These are phyloP conservation scores for Keithomyces neogunnii DNA, from an alignment of 2,329 filamentous ascomycete species.

Conservation along the genomic window DNA sequence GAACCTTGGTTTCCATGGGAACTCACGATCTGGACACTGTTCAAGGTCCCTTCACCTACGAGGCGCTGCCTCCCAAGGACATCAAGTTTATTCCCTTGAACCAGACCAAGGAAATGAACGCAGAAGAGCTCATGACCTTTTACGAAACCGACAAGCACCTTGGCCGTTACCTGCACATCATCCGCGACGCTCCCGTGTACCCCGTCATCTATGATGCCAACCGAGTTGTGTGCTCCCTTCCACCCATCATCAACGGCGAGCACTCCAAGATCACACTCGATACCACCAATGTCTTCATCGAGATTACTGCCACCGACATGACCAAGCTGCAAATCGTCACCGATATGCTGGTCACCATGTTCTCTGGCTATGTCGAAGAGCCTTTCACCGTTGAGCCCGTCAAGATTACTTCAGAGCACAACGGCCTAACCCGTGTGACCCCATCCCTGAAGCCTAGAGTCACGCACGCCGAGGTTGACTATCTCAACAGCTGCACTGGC, in stretches of 20 bases:
- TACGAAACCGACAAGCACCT: constrained; percentile 94
- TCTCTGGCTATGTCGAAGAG: constrained; percentile 82
- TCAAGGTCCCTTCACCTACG: constrained; percentile 92
- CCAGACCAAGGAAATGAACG: constrained; percentile 82
- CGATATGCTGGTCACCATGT: constrained; percentile 96
- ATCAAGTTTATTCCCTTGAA: constrained; percentile 89
- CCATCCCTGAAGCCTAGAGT: constrained; percentile 71
- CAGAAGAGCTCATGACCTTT: constrained; percentile 82
- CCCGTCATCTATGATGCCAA: constrained; percentile 93
- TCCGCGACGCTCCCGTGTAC: constrained; percentile 87
- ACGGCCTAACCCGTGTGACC: constrained; percentile 70
- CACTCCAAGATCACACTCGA: constrained; percentile 92
- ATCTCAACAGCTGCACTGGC: constrained; percentile 89
- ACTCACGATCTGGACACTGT: constrained; percentile 94
- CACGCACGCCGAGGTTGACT: constrained; percentile 78
- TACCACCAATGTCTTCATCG: constrained; percentile 92
- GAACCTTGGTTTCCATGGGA: constrained; percentile 92
- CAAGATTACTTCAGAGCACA: constrained; percentile 87
- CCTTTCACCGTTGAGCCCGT: constrained; percentile 91
- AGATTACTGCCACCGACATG: constrained; percentile 90
- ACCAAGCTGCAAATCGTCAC: constrained; percentile 95
- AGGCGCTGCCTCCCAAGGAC: constrained; percentile 82
- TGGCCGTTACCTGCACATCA: constrained; percentile 85
- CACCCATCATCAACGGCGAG: constrained; percentile 95
- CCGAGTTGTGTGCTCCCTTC: constrained; percentile 79